Conservation (phyloP, 352 stramenopile species). For the Globisporangium cederbergense region DNA sequence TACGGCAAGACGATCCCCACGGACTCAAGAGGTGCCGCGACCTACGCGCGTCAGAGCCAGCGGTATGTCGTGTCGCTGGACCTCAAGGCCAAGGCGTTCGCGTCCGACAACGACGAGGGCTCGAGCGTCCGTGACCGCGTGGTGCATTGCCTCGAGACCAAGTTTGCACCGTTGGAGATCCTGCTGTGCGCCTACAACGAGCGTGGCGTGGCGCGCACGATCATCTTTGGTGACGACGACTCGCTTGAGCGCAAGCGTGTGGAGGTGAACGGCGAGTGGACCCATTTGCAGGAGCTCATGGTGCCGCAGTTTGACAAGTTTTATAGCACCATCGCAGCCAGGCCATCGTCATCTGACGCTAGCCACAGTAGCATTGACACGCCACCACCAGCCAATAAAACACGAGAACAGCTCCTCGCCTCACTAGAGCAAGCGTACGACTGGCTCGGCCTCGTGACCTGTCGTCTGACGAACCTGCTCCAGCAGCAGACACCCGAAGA, state of each 20-base stretch:
- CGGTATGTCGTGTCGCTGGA: conserved; percentile 64
- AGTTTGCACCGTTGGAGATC: conserved; percentile 62
- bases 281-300: conserved; percentile 41
- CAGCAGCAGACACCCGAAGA: conserved; percentile 50
- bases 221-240: conserved; percentile 72
- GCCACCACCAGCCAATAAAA: not conserved
- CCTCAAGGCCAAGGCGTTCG: conserved; percentile 46
- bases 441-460: conserved; percentile 74
- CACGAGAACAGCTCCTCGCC: conserved; percentile 22
- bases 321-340: conserved; percentile 16
- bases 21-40: conserved; percentile 16
- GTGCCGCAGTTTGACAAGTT: conserved; percentile 54
- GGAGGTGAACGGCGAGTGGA: conserved; percentile 50
- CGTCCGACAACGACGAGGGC: conserved; percentile 10
- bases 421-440: conserved; percentile 61
- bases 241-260: conserved; percentile 53
- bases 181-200: conserved; percentile 72
- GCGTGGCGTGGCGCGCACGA: conserved; percentile 50
- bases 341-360: conserved; percentile 8
- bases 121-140: conserved; percentile 34
- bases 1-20: conserved; percentile 38
- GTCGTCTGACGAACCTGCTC: conserved; percentile 51
- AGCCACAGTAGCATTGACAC: not conserved
- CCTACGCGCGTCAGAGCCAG: conserved; percentile 28
- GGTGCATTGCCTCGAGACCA: conserved; percentile 36